Base-by-base conservation (phyloP, 176 grass and related monocot species). In the Raddia distichophylla region DNA sequence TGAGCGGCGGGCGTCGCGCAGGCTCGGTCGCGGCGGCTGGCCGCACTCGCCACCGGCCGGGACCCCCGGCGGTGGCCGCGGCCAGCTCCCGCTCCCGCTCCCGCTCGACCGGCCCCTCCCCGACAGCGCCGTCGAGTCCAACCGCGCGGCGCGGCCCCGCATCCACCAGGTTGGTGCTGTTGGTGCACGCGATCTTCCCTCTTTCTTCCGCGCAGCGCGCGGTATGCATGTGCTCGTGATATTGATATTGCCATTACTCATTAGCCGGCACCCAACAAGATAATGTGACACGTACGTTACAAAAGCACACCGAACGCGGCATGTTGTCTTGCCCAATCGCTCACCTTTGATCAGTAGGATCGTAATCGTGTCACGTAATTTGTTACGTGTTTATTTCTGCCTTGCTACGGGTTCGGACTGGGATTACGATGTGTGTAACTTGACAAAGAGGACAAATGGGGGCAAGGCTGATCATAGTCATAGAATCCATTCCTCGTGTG, bases 71-170 rank as follows among this genome's bases (percentile, higher is more conserved):
- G 46, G 61, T 47, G 59, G 69, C 22, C 47, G 50, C n/a, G 67
- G 44, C 49, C 68, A 62, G 12, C 67, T 6, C 15, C 72, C 34
- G 43, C 87, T 77, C 10, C 72, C 34, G 43, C 87, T 77, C 61
- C 87, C 85, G 64, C 90, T 97, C 60, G 85, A 92, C 47, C 91
- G 94, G 34, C 82, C 75, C 17, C 82, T 94, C 63, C 94, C 91
- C 3, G 94, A 97, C 87, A 97, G 91, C 87, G 91, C 87, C 74
- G 89, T 89, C 10, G 94, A 97, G 91, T 97, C 94, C 67, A 94
- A 90, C 70, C 89, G 84, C 43, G 69, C 81, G 52, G 54, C 70
- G 35, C 5, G 52, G 50, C 35, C 32, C 34, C 64, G 19, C 35
- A 82, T 49, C 72, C 19, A 7, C 37, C 59, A 75, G 76, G 76